Evolutionary conservation across 148 eudicot species (phyloP).

Genomic region (Rhododendron ovatum): DNA sequence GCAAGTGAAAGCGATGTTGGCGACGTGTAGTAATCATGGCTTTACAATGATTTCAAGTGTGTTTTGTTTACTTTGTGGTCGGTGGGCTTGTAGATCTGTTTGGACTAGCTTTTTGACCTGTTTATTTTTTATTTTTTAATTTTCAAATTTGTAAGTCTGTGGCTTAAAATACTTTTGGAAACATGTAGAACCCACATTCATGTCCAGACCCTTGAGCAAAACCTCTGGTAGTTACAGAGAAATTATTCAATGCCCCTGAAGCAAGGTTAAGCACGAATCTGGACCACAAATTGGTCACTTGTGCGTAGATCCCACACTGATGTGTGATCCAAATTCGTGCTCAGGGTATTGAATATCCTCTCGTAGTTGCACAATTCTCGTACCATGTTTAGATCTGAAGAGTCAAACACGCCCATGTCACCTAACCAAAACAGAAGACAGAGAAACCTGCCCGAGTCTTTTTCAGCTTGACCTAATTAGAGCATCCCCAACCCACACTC

Average conservation of each 20-base stretch:
- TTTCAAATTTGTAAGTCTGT: not conserved
- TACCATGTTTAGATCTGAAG: not conserved
- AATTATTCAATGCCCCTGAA: too few species aligned
- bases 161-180: not conserved
- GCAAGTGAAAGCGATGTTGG: not conserved
- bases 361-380: not conserved
- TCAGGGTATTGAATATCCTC: too few species aligned
- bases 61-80: not conserved
- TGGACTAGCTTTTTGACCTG: not conserved
- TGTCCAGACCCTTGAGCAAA: not conserved
- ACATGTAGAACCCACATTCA: not conserved
- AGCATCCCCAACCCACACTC: not conserved
- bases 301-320: too few species aligned
- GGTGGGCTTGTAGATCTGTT: not conserved
- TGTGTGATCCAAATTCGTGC: too few species aligned
- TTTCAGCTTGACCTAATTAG: not conserved
- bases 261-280: too few species aligned
- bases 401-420: not conserved
- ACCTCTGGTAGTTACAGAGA: not conserved
- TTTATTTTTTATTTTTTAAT: not conserved
- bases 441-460: not conserved
- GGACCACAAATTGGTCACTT: too few species aligned
- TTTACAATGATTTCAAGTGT: not conserved
- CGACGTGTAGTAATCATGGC: not conserved
- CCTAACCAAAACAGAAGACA: not conserved